Conservation (phyloP, 2,329 filamentous ascomycete species). For the Coniosporium uncinatum region DNA sequence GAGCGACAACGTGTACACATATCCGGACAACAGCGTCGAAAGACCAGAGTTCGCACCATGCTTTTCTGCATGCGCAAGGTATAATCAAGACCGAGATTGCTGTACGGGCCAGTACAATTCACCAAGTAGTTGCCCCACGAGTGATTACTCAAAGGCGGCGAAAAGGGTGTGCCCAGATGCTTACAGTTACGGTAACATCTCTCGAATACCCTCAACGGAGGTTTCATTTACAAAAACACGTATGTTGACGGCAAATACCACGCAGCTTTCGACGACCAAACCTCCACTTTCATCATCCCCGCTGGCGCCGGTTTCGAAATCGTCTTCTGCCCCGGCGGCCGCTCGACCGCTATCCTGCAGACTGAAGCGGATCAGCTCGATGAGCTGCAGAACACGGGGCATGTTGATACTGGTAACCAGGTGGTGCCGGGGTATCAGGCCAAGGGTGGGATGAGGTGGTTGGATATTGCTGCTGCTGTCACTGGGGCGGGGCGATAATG, state of each 20-base stretch:
- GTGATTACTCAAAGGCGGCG: constrained; percentile 61
- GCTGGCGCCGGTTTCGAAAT: constrained; percentile 66
- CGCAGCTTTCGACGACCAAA: constrained; percentile 52
- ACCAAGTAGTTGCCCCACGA: constrained; percentile 58
- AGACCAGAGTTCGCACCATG: constrained; percentile 74
- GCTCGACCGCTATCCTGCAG: constrained; percentile 41
- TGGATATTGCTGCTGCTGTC: no score
- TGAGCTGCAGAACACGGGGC: neutral
- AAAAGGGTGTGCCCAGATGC: constrained; percentile 80
- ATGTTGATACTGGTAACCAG: no score
- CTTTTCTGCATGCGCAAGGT: constrained; percentile 69
- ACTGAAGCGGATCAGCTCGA: constrained; percentile 14
- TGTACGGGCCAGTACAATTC: constrained; percentile 66
- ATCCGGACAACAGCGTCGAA: constrained; percentile 69
- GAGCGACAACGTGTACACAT: constrained; percentile 72
- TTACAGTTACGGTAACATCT: constrained; percentile 69
- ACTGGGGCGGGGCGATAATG: no score
- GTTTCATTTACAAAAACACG: no score
- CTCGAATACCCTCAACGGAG: constrained; percentile 40
- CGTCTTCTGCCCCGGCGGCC: constrained; percentile 64
- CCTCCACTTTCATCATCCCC: constrained; percentile 51
- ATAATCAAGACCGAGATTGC: constrained; percentile 62
- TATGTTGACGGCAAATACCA: no score
- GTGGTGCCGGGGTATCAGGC: no score
- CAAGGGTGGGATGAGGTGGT: no score